These are phyloP conservation scores for Calonectria pteridis DNA, from an alignment of 2,329 filamentous ascomycete species.

Conservation along the genomic window DNA sequence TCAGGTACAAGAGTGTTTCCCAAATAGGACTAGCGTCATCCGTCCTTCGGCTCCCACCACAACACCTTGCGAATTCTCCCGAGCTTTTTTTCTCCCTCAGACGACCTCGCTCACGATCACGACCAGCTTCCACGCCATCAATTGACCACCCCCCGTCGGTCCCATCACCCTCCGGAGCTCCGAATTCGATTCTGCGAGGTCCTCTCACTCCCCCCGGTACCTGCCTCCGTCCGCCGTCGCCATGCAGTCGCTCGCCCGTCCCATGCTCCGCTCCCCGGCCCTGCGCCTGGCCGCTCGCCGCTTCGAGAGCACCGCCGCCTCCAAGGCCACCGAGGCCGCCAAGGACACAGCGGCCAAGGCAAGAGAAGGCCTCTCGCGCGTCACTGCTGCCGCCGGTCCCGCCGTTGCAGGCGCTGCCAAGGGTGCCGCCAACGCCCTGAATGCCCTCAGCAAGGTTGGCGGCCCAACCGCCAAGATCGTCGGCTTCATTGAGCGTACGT, in stretches of 20 bases:
- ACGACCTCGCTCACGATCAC: conserved; percentile 46
- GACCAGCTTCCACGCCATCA: conserved; percentile 49
- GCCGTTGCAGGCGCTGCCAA: conserved; percentile 79
- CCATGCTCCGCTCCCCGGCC: conserved; percentile 60
- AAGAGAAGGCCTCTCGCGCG: conserved; percentile 84
- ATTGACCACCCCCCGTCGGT: conserved; percentile 50
- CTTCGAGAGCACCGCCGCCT: conserved; percentile 70
- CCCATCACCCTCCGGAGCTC: conserved; percentile 43
- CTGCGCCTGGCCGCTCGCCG: conserved; percentile 65
- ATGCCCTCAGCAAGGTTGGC: conserved; percentile 80
- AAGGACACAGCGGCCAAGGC: conserved; percentile 71
- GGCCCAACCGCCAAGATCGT: conserved; percentile 86
- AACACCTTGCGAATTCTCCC: conserved; percentile 57
- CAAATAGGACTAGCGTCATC: conserved; percentile 47
- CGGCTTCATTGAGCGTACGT: conserved; percentile 88
- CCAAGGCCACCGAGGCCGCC: conserved; percentile 60
- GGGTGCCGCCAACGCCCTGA: conserved; percentile 74
- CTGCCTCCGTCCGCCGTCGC: conserved; percentile 47
- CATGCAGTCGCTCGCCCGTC: conserved; percentile 55
- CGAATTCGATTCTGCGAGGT: conserved; percentile 41
- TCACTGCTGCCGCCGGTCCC: conserved; percentile 83
- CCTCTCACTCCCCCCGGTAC: conserved; percentile 31
- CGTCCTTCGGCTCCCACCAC: conserved; percentile 41
- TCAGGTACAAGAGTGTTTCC: conserved; percentile 32
- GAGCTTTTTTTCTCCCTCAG: conserved; percentile 62